Conservation (phyloP, 768 basidiomycete species). For the Floccularia luteovirens region DNA sequence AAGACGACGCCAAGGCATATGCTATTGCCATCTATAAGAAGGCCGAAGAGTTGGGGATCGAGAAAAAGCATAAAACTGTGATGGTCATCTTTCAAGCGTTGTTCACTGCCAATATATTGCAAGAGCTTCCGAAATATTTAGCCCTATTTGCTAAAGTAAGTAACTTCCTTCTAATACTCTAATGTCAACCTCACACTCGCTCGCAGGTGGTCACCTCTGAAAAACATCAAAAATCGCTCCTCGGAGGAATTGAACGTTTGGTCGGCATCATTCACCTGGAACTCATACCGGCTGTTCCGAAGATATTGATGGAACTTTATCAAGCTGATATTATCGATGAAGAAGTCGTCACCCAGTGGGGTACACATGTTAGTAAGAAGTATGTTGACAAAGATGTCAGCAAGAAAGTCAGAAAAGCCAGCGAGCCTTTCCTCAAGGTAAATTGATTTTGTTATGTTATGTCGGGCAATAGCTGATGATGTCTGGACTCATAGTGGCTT, state of each 20-base stretch:
- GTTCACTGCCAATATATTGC: constrained; percentile 67
- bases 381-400: constrained; percentile 91
- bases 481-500: constrained; percentile 57
- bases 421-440: constrained; percentile 92
- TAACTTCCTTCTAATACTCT: constrained; percentile 3
- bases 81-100: constrained; percentile 78
- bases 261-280: constrained; percentile 73
- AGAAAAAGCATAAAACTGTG: constrained; percentile 90
- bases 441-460: constrained; percentile 9
- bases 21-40: constrained; percentile 77
- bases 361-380: constrained; percentile 94
- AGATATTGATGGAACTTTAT: constrained; percentile 91
- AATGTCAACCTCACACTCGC: constrained; percentile 3
- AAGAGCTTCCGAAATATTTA: constrained; percentile 57
- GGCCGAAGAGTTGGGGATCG: constrained; percentile 85
- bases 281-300: constrained; percentile 67
- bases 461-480: constrained; percentile 5
- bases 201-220: constrained; percentile 80
- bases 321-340: constrained; percentile 91
- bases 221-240: constrained; percentile 90
- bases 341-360: constrained; percentile 86
- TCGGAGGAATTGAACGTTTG: constrained; percentile 88
- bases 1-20: constrained; percentile 39
- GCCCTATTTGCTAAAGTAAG: constrained; percentile 72
- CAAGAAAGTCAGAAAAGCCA: constrained; percentile 94